phyloP scores from a whole-genome alignment of 495 filamentous ascomycete genomes.

The Niebla homalea region DNA sequence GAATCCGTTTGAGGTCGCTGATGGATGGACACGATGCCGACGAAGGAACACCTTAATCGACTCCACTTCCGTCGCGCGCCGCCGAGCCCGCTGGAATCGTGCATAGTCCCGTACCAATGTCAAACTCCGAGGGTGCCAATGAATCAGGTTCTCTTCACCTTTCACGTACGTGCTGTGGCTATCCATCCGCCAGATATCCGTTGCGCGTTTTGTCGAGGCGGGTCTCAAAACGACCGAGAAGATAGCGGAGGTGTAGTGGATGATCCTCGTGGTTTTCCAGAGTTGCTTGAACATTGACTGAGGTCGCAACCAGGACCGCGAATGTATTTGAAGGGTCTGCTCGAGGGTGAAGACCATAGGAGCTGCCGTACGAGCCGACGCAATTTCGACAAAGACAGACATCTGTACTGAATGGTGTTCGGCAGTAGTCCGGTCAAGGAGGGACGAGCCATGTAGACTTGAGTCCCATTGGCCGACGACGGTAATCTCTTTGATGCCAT shows the following conservation, averaged over 20 bases:
- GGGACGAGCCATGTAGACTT: constrained; percentile 73
- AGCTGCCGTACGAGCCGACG: constrained; percentile 60
- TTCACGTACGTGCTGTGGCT: constrained; percentile 88
- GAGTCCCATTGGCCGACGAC: constrained; percentile 93
- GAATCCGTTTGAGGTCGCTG: constrained; percentile 1
- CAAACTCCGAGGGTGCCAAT: constrained; percentile 81
- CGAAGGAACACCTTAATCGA: constrained; percentile 42
- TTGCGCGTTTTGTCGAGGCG: constrained; percentile 74
- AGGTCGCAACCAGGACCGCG: constrained; percentile 70
- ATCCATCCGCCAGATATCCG: constrained; percentile 94
- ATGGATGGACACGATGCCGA: constrained; percentile 2
- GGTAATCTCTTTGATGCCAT: constrained; percentile 82
- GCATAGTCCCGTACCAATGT: constrained; percentile 79
- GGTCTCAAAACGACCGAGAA: constrained; percentile 80
- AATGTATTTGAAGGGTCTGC: constrained; percentile 66
- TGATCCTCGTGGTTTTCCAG: constrained; percentile 71
- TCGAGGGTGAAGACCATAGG: constrained; percentile 77
- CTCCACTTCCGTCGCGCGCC: constrained; percentile 64
- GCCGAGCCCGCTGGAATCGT: constrained; percentile 50
- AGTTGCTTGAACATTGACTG: constrained; percentile 76
- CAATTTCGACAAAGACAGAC: constrained; percentile 69
- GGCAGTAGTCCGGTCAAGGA: constrained; percentile 78
- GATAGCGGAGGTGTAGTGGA: constrained; percentile 72
- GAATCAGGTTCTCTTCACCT: constrained; percentile 71
- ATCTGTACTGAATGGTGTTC: constrained; percentile 88